A percentile compares a stretch with the other conserved stretches of the same genome.
phyloP scores from a whole-genome alignment of 179 eudicot genomes.

The Beta corolliflora region DNA sequence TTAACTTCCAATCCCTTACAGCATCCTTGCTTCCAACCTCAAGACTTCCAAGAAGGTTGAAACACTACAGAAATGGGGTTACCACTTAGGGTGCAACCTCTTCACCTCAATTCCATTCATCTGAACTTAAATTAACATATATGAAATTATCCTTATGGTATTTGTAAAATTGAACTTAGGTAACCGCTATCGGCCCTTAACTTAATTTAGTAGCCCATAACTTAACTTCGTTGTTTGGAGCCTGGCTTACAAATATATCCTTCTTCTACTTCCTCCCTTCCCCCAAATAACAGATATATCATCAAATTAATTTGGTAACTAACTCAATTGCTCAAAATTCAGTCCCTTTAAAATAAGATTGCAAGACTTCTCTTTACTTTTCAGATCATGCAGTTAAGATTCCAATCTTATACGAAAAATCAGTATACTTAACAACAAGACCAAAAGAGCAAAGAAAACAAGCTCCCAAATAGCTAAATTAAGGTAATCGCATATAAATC shows the following conservation, averaged over 20 bases:
- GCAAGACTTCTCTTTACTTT: not conserved
- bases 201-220: not conserved
- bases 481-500: conserved; percentile 10
- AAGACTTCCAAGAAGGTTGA: not conserved
- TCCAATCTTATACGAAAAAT: not conserved
- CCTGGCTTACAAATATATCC: not conserved
- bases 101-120: too few relatives aligned
- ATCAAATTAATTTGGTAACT: not conserved
- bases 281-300: too few relatives aligned
- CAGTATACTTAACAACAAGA: not conserved
- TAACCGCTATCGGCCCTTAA: not conserved
- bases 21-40: not conserved
- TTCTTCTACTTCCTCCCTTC: not conserved
- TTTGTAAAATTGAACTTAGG: too few relatives aligned
- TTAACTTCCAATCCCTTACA: not conserved
- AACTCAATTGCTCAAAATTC: not conserved
- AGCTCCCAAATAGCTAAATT: not conserved
- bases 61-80: not conserved
- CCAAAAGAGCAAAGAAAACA: not conserved
- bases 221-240: not conserved
- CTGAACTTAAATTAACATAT: too few relatives aligned
- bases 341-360: not conserved
- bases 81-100: not conserved
- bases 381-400: not conserved
- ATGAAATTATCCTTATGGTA: too few relatives aligned